phyloP scores from a whole-genome alignment of 768 basidiomycete species.

The Paxillus rubicundulus region DNA sequence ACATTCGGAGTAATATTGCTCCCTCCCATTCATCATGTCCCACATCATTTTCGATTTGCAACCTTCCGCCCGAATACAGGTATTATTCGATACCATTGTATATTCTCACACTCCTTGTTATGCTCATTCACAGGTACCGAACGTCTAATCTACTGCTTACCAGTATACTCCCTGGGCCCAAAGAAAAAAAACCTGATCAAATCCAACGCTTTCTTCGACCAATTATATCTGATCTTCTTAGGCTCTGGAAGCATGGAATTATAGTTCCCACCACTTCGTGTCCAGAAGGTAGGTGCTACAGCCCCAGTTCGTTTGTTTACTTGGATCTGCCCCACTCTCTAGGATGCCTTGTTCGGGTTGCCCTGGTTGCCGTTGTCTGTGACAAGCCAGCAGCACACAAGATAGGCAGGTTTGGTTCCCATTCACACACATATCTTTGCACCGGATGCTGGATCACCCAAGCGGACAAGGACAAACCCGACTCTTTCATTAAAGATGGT shows the following conservation, averaged over 20 bases:
- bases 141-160: constrained; percentile 23
- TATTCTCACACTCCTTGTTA: too few relatives aligned
- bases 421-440: constrained; percentile 34
- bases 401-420: constrained; percentile 28
- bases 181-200: constrained; percentile 26
- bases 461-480: constrained; percentile 15
- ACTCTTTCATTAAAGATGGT: too few relatives aligned
- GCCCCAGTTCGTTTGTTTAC: not conserved
- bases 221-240: constrained; percentile 28
- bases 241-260: constrained; percentile 26
- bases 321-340: not conserved
- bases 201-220: constrained; percentile 25
- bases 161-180: constrained; percentile 29
- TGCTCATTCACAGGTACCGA: constrained; percentile 24
- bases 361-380: constrained; percentile 35
- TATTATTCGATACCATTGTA: too few relatives aligned
- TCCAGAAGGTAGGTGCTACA: constrained; percentile 17
- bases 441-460: constrained; percentile 34
- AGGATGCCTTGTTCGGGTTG: constrained; percentile 28
- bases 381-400: constrained; percentile 41
- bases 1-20: constrained; percentile 33
- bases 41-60: constrained; percentile 33
- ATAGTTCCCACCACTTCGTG: constrained; percentile 16
- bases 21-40: constrained; percentile 37
- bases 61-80: constrained; percentile 27